Evolutionary conservation across 2,329 filamentous ascomycete species (phyloP).

Genomic region (Didymella sp.): DNA sequence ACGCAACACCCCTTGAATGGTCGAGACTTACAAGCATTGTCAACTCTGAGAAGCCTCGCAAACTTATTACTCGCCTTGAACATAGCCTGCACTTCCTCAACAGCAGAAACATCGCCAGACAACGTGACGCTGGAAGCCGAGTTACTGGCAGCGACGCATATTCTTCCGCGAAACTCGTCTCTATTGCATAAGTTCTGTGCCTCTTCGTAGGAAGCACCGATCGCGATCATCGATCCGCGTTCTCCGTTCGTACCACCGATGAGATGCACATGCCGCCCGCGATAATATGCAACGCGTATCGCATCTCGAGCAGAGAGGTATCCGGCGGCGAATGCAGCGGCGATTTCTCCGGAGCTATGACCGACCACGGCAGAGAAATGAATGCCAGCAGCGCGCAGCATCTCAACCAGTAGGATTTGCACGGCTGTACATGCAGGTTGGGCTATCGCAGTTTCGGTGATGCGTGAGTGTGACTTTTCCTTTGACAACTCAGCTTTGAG

Average conservation of each 20-base stretch:
- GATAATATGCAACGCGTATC: constrained; percentile 23
- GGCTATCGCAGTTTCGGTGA: constrained; percentile 22
- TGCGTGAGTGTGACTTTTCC: constrained; percentile 1
- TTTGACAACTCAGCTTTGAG: constrained; percentile 22
- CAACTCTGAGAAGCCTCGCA: constrained; percentile 50
- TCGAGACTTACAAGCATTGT: constrained; percentile 29
- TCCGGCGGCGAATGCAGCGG: constrained; percentile 33
- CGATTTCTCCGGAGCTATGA: constrained; percentile 40
- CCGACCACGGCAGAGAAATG: constrained; percentile 20
- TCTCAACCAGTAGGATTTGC: constrained; percentile 32
- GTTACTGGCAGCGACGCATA: constrained; percentile 36
- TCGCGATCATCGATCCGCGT: constrained; percentile 46
- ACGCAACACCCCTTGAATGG: not conserved
- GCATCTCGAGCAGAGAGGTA: constrained; percentile 24
- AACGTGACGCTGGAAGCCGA: constrained; percentile 51
- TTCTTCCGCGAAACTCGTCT: constrained; percentile 18
- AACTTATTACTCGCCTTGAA: constrained; percentile 48
- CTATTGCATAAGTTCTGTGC: not conserved
- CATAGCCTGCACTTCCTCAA: constrained; percentile 38
- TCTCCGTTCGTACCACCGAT: constrained; percentile 1
- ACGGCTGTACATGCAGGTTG: constrained; percentile 37
- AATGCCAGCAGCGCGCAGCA: constrained; percentile 25
- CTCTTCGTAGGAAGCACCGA: constrained; percentile 18
- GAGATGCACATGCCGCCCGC: constrained; percentile 20
- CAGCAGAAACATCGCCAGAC: constrained; percentile 53